These are phyloP conservation scores for Coleophoma eucalyptorum DNA, from an alignment of 2,329 filamentous ascomycete species.

Conservation along the genomic window DNA sequence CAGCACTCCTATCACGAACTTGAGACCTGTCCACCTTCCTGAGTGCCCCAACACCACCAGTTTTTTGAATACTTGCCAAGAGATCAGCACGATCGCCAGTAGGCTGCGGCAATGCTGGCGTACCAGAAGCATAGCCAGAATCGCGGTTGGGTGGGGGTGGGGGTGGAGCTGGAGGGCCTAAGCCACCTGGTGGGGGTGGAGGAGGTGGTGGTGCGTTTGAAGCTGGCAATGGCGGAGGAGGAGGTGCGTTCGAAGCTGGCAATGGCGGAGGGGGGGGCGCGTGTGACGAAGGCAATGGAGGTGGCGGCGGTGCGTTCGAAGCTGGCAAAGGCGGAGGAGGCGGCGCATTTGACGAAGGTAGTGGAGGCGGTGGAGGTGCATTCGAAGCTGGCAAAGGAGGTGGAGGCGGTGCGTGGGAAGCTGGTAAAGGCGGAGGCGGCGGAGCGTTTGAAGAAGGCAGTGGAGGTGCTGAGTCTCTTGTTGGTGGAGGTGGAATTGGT, in stretches of 20 bases:
- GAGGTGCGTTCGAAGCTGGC: slow-evolving; percentile 26
- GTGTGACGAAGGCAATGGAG: slow-evolving; percentile 30
- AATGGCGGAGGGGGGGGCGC: slow-evolving; percentile 26
- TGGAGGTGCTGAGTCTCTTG: slow-evolving; percentile 21
- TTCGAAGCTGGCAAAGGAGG: slow-evolving; percentile 30
- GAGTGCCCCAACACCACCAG: slow-evolving; percentile 62
- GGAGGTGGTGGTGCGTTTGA: slow-evolving; percentile 38
- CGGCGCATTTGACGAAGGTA: slow-evolving; percentile 26
- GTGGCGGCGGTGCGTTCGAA: slow-evolving; percentile 30
- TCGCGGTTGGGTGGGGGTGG: slow-evolving; percentile 52
- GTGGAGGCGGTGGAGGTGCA: slow-evolving; percentile 37
- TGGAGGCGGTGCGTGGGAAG: slow-evolving; percentile 23
- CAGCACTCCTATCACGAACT: slow-evolving; percentile 69
- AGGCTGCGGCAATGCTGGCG: slow-evolving; percentile 39
- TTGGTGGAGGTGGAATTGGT: slow-evolving; percentile 50
- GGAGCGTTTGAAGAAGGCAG: slow-evolving; percentile 22
- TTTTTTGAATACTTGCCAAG: slow-evolving; percentile 68
- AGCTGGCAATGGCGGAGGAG: slow-evolving; percentile 29
- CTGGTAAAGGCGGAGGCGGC: slow-evolving; percentile 18
- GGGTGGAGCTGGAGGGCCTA: slow-evolving; percentile 45
- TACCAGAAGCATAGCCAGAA: slow-evolving; percentile 52
- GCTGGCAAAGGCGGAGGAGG: slow-evolving; percentile 31
- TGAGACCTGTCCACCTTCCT: slow-evolving; percentile 71
- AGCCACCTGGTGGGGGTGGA: slow-evolving; percentile 33
- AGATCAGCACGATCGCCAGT: slow-evolving; percentile 53